These are phyloP conservation scores for Sphaerulina musiva DNA, from an alignment of 2,329 filamentous ascomycete species.

Conservation along the genomic window DNA sequence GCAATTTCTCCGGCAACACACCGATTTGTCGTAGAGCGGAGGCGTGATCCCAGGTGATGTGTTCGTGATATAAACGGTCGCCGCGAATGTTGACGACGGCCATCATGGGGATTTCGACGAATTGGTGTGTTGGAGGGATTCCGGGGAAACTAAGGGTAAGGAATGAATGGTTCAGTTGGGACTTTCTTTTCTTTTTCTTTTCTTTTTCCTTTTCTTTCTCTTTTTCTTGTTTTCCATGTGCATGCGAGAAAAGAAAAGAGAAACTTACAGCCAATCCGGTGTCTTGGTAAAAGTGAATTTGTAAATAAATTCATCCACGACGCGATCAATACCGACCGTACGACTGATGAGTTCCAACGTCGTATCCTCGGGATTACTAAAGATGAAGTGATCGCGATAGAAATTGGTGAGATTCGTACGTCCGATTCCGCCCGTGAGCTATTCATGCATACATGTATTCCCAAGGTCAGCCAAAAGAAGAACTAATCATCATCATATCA, in stretches of 20 bases:
- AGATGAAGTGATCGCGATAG: conserved; percentile 69
- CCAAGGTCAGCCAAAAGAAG: too few relatives aligned
- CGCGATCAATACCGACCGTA: conserved; percentile 63
- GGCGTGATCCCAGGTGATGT: conserved; percentile 64
- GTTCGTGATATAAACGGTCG: conserved; percentile 62
- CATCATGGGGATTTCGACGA: conserved; percentile 56
- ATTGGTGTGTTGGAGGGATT: conserved; percentile 51
- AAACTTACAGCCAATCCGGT: conserved; percentile 63
- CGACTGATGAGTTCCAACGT: conserved; percentile 63
- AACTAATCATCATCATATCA: too few relatives aligned
- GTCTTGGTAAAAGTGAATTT: conserved; percentile 56
- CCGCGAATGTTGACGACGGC: conserved; percentile 62
- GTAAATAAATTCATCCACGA: conserved; percentile 65
- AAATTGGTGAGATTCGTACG: conserved; percentile 57
- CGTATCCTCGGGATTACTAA: conserved; percentile 62
- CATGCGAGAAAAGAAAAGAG: neutral
- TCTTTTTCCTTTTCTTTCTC: too few relatives aligned
- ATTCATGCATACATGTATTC: too few relatives aligned
- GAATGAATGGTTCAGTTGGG: neutral
- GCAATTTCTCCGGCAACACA: conserved; percentile 58
- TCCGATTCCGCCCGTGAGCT: conserved; percentile 59
- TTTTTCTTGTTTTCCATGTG: too few relatives aligned
- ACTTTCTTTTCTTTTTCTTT: too few relatives aligned
- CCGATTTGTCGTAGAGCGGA: conserved; percentile 57
- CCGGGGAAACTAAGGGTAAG: conserved; percentile 50